Evolutionary conservation across 208 protist genomes (phyloP).

Genomic region (Trypanosomatidae sp.): DNA sequence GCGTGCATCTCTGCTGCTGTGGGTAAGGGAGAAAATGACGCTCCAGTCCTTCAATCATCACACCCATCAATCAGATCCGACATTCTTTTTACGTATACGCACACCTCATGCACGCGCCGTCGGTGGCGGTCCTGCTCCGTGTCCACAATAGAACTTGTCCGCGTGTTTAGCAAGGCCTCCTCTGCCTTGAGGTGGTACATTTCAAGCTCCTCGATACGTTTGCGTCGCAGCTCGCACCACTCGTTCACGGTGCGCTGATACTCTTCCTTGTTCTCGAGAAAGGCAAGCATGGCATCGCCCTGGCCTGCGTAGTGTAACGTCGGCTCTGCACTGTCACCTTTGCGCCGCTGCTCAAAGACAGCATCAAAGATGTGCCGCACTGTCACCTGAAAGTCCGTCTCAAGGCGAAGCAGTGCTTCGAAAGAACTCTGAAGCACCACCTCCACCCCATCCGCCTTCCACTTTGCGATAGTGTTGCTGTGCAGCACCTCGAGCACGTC

Average conservation of each 20-base stretch:
- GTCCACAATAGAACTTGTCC: constrained; percentile 41
- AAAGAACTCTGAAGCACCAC: constrained; percentile 78
- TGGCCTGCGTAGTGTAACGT: constrained; percentile 18
- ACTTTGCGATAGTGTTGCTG: constrained; percentile 64
- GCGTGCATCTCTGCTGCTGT: not conserved
- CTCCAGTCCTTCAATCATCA: not conserved
- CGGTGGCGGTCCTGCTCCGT: constrained; percentile 74
- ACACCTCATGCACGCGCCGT: constrained; percentile 63
- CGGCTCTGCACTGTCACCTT: constrained; percentile 28
- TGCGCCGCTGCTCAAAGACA: constrained; percentile 69
- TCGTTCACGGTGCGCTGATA: constrained; percentile 78
- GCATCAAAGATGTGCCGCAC: constrained; percentile 75
- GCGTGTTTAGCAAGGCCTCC: constrained; percentile 57
- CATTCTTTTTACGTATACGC: constrained; percentile 57
- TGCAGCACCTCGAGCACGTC: constrained; percentile 70
- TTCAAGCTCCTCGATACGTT: constrained; percentile 78
- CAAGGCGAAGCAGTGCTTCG: constrained; percentile 71
- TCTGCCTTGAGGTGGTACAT: constrained; percentile 67
- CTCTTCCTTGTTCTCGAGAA: constrained; percentile 80
- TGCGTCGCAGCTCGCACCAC: constrained; percentile 78
- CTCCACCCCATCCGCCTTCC: constrained; percentile 75
- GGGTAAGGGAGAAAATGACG: not conserved
- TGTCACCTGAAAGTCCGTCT: constrained; percentile 71
- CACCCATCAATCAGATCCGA: constrained; percentile 19
- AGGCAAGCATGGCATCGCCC: constrained; percentile 43